A percentile compares a stretch with the other conserved stretches of the same genome.
These are phyloP conservation scores for Xylaria sp. DNA, from an alignment of 2,329 filamentous ascomycete genomes.

Conservation along the genomic window DNA sequence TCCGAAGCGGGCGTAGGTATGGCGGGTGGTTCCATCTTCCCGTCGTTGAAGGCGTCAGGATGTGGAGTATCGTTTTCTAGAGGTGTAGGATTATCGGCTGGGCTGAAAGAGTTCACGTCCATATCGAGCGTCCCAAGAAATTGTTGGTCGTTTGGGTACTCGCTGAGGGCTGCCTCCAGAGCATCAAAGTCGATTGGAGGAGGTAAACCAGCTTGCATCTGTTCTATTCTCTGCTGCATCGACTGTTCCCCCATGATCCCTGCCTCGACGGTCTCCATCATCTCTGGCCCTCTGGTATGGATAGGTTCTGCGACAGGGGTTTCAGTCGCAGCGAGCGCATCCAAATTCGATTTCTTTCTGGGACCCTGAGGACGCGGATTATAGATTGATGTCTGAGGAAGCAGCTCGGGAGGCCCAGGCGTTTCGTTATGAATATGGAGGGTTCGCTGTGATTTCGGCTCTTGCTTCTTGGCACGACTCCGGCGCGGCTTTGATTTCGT, in stretches of 20 bases:
- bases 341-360: slow-evolving; percentile 31
- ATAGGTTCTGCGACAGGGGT: slow-evolving; percentile 14
- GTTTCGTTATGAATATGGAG: slow-evolving; percentile 55
- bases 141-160: slow-evolving; percentile 39
- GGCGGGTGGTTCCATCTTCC: slow-evolving; percentile 40
- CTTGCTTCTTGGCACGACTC: slow-evolving; percentile 48
- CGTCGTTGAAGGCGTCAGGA: slow-evolving; percentile 8
- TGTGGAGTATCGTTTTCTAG: slow-evolving; percentile 28
- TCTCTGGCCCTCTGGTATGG: slow-evolving; percentile 5
- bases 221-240: slow-evolving; percentile 24
- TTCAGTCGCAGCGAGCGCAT: slow-evolving; percentile 35
- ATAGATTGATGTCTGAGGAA: slow-evolving; percentile 57
- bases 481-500: slow-evolving; percentile 50
- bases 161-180: slow-evolving; percentile 39
- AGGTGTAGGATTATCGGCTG: slow-evolving; percentile 29
- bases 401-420: slow-evolving; percentile 56
- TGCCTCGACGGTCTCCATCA: slow-evolving; percentile 14
- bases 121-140: slow-evolving; percentile 37
- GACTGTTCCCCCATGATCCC: slow-evolving; percentile 33
- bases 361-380: slow-evolving; percentile 48
- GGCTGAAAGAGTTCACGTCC: slow-evolving; percentile 37
- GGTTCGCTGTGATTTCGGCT: slow-evolving; percentile 42
- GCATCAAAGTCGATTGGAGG: slow-evolving; percentile 38
- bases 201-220: slow-evolving; percentile 23
- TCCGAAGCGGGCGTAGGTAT: slow-evolving; percentile 38